Conservation (phyloP, 2,329 filamentous ascomycete genomes). For the Fusarium sp. region DNA sequence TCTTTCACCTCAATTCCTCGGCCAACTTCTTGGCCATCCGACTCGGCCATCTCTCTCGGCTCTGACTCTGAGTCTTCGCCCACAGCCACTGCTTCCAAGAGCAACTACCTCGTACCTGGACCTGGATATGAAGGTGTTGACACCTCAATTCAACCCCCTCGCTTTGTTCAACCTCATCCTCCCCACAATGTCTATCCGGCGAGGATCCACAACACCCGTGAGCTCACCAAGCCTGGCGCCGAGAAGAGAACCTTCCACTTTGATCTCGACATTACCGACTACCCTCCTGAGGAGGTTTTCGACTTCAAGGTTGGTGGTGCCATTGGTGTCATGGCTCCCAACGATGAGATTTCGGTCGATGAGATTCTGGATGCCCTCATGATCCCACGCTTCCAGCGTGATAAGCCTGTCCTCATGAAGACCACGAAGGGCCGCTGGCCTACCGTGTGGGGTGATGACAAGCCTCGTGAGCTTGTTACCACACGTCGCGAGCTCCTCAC, state of each 20-base stretch:
- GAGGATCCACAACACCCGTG: slow-evolving; percentile 83
- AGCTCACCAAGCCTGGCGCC: slow-evolving; percentile 85
- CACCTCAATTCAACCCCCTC: slow-evolving; percentile 76
- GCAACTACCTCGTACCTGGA: slow-evolving; percentile 39
- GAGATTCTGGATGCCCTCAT: slow-evolving; percentile 83
- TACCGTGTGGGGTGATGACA: slow-evolving; percentile 95
- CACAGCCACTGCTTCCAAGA: slow-evolving; percentile 16
- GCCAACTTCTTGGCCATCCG: slow-evolving; percentile 49
- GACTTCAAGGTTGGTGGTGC: slow-evolving; percentile 98
- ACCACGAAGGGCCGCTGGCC: slow-evolving; percentile 90
- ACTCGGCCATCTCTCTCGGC: slow-evolving; percentile 58
- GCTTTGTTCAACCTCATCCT: slow-evolving; percentile 92
- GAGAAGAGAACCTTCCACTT: slow-evolving; percentile 99
- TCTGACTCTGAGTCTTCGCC: slow-evolving; percentile 43
- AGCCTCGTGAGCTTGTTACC: slow-evolving; percentile 84
- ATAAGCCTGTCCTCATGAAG: slow-evolving; percentile 81
- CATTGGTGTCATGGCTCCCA: slow-evolving; percentile 91
- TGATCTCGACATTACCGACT: slow-evolving; percentile 94
- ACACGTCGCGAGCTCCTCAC: slow-evolving; percentile 91
- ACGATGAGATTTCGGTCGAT: slow-evolving; percentile 78
- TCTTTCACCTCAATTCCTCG: slow-evolving; percentile 69
- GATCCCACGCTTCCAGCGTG: slow-evolving; percentile 81
- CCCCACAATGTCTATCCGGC: slow-evolving; percentile 92
- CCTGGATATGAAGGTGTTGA: slow-evolving; percentile 56
- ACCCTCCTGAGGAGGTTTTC: slow-evolving; percentile 81